A percentile compares a stretch with the other conserved stretches of the same genome.
Conservation (phyloP, 1,284 basidiomycete genomes). For the Mycosarcoma maydis region DNA sequence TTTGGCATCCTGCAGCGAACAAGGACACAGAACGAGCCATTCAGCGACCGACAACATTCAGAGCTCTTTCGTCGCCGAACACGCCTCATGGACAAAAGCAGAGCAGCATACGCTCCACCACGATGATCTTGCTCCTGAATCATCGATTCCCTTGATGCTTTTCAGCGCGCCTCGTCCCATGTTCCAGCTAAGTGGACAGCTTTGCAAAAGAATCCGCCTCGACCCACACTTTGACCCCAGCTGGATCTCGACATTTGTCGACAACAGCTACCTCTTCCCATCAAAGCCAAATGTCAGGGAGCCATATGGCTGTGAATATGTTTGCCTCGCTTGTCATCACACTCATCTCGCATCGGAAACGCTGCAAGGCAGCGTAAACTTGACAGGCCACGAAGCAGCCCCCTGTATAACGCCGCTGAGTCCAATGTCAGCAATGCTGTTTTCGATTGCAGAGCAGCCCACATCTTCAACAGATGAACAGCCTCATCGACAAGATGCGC, state of each 20-base stretch:
- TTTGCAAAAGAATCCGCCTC: background rate
- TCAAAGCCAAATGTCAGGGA: background rate
- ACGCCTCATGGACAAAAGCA: background rate
- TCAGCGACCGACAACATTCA: background rate
- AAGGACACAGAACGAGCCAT: background rate
- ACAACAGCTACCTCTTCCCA: conserved; percentile 14
- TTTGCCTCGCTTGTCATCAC: background rate
- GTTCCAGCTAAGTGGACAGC: background rate
- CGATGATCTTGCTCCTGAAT: background rate
- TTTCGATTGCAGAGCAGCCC: no score
- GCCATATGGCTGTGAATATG: background rate
- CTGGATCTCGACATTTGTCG: conserved; percentile 17
- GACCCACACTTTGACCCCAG: background rate
- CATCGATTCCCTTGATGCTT: background rate
- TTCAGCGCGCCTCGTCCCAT: background rate
- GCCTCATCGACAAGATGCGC: no score
- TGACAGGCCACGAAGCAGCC: no score
- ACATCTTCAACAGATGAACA: no score
- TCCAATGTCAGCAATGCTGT: no score
- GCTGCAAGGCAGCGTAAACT: no score
- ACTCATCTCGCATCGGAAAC: no score
- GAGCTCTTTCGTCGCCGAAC: background rate
- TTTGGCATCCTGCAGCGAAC: background rate
- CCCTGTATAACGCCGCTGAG: no score
- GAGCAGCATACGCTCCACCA: background rate